Evolutionary conservation across 768 basidiomycete species (phyloP), one percentile per base, ranked within the genome.

Genomic region (Tylopilus intermedius): DNA sequence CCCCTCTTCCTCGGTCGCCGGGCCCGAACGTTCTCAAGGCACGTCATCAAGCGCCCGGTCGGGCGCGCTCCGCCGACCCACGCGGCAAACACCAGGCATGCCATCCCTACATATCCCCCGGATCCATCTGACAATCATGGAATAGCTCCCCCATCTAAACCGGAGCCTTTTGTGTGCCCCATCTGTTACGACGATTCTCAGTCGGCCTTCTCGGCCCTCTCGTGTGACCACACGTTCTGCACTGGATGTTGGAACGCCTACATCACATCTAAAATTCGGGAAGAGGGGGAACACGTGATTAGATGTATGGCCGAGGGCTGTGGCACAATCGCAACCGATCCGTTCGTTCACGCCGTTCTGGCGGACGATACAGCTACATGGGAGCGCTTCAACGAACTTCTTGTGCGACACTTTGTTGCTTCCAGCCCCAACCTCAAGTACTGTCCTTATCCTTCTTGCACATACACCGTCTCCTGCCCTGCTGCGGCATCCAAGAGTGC

Each of bases 371-470:
- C 66, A 6, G 74, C 78, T 62, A 76, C 75, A 5, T 83, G 76
- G 76, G 67, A 64, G 33, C 88, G 93, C 46, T 94, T 92, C 74
- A 83, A 88, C 57, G 90, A 92, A 63, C 81, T 99, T 30, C 76
- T 95, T 46, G 83, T 90, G 46, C 85, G 94, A 49, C 83, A 95
- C 70, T 98, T 88, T 69, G 96, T 99, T 15, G 81, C 80, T 18
- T 90, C 88, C 65, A 86, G 85, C 69, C 72, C 82, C 29, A 82
- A 80, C 50, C 79, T 98, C 65, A 88, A 91, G 69, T 99, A 90
- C 76, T 99, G 96, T 67, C 96, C 96, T 3, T 93, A 91, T 60
- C 94, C 95, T 0, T 82, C 84, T 37, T 99, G 96, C 77, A 88
- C 92, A 37, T 85, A 90, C 68, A 94, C 94, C n/a, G 86, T 98